Percentiles rank a stretch among this genome's conserved stretches.
Evolutionary conservation across 2,329 filamentous ascomycete species (phyloP).

Genomic region (Lasiodiplodia theobromae): DNA sequence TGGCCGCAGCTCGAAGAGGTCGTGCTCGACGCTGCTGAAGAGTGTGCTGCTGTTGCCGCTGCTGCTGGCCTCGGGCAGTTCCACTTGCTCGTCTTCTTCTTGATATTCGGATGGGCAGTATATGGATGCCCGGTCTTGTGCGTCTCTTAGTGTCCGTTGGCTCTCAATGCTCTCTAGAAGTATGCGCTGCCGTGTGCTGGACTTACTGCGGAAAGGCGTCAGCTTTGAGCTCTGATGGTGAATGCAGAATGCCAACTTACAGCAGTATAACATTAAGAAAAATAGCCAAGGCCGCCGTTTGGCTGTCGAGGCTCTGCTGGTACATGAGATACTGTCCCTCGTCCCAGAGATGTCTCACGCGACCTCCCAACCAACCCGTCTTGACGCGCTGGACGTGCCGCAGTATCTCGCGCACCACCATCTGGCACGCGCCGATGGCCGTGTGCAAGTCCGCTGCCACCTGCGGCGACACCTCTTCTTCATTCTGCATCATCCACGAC

Average conservation of each 20-base stretch:
- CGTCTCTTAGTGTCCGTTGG: neutral
- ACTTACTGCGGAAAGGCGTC: neutral
- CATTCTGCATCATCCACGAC: neutral
- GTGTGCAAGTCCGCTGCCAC: neutral
- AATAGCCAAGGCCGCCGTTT: neutral
- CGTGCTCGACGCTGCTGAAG: too few relatives aligned
- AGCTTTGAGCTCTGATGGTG: neutral
- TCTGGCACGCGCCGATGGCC: neutral
- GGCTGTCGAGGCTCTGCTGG: neutral
- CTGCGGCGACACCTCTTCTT: neutral
- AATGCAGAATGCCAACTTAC: neutral
- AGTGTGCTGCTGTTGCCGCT: too few relatives aligned
- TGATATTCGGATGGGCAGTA: neutral
- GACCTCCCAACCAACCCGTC: neutral
- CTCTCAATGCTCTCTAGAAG: neutral
- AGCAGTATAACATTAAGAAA: slow-evolving; percentile 2
- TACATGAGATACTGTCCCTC: neutral
- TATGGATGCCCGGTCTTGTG: neutral
- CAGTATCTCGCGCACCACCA: neutral
- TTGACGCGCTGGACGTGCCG: neutral
- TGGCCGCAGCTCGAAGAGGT: neutral
- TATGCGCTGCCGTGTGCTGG: neutral
- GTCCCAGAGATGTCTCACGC: neutral
- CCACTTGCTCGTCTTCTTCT: neutral
- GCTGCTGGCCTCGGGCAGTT: neutral